Base-by-base conservation (phyloP, 805 yeast genomes). In the Ogataea thermomethanolica region DNA sequence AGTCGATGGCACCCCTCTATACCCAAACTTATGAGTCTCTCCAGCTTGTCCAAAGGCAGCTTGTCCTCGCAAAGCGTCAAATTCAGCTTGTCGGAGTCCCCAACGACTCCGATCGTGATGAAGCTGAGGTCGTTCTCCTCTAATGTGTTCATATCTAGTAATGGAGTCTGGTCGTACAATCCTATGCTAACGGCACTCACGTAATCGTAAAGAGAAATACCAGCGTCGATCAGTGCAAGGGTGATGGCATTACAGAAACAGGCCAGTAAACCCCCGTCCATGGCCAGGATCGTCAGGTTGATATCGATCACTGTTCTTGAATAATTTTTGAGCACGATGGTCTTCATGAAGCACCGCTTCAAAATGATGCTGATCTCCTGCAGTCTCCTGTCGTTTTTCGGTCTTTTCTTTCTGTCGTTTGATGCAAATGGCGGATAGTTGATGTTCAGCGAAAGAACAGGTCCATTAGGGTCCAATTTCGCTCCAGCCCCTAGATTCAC, bases 171-270 rank as follows among this genome's bases (percentile, higher is more conserved):
- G 51, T 87, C 95, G 53, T 78, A 81, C 14, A 86, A 63, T 0
- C 97, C 97, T 5, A 89, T 84, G 22, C 83, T 74, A 11, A 87
- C 75, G 1, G 95, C 79, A 40, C 88, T 76, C 11, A 91, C 83
- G 58, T 87, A 90, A 59, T 93, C 98, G 56, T 83, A 84, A 83
- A 93, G 81, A 5, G 96, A 84, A 33, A 93, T 81, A 35, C 98
- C 98, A 2, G 98, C 97, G 64, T 93, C 98, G 25, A 93, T 79
- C 31, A 93, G 69, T 0, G 96, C 97, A 52, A 93, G 66, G 1
- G 96, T 87, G 30, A 86, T 76, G 8, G 97, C 86, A 58, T 93
- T 93, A 30, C 87, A 72, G 49, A 93, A 78, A 1, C 84, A 72
- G 0, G 95, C 77, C 48, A 91, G 61, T 20, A 91, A 58, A 0